Percentiles rank a stretch among this genome's conserved stretches.
These are phyloP conservation scores for Aspergillus sclerotioniger DNA, from an alignment of 495 filamentous ascomycete genomes.

Conservation along the genomic window DNA sequence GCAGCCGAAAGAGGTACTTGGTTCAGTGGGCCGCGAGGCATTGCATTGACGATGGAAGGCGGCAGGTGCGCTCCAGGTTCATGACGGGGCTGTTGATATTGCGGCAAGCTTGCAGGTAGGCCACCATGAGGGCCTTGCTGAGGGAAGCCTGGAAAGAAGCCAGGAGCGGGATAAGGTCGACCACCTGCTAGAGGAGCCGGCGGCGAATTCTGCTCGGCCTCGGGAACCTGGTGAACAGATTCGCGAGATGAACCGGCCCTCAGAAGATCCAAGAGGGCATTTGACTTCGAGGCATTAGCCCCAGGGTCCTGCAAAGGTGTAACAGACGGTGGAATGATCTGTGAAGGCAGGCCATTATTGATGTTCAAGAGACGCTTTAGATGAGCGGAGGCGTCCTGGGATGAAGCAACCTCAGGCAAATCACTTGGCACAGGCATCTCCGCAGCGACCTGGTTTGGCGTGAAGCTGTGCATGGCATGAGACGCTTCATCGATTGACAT, in stretches of 20 bases:
- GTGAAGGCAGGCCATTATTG: slow-evolving; percentile 33
- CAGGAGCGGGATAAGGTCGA: slow-evolving; percentile 42
- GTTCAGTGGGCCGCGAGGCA: slow-evolving; percentile 11
- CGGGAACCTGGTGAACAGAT: slow-evolving; percentile 30
- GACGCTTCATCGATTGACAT: slow-evolving; percentile 38
- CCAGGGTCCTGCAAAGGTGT: slow-evolving; percentile 14
- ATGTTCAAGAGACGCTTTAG: slow-evolving; percentile 65
- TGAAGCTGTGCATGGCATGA: slow-evolving; percentile 14
- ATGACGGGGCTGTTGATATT: slow-evolving; percentile 25
- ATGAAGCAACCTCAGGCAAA: slow-evolving; percentile 37
- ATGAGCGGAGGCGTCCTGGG: slow-evolving; percentile 56
- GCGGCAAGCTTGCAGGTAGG: slow-evolving; percentile 20
- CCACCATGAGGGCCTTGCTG: slow-evolving; percentile 29
- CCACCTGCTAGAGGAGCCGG: slow-evolving; percentile 32
- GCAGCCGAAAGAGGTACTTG: slow-evolving; percentile 12
- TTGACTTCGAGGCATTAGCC: slow-evolving; percentile 39
- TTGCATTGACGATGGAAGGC: slow-evolving; percentile 6
- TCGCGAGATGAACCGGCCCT: slow-evolving; percentile 47
- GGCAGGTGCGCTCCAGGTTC: slow-evolving; percentile 14
- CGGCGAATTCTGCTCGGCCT: slow-evolving; percentile 41
- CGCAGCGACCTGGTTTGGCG: slow-evolving; percentile 16
- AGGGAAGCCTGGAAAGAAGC: slow-evolving; percentile 39
- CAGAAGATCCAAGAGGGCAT: slow-evolving; percentile 60
- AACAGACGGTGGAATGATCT: slow-evolving; percentile 10
- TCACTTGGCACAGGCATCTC: slow-evolving; percentile 36